Conservation (phyloP, 108 stramenopile species). For the Stephanodiscus minutulus region DNA sequence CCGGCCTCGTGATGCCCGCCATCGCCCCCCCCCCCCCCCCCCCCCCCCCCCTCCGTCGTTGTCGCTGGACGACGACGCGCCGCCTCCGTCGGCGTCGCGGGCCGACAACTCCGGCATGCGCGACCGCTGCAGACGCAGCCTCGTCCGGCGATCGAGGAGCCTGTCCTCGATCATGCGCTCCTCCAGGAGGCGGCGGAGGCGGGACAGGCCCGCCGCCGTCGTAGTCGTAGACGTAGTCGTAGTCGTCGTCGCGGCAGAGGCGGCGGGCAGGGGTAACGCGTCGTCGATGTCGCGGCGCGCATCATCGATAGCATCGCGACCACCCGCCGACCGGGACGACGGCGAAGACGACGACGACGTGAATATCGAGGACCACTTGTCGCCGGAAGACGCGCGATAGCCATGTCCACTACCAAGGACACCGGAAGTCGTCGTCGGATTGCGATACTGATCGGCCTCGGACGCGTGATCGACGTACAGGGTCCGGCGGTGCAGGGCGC, state of each 20-base stretch:
- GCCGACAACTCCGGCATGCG: conserved; percentile 4
- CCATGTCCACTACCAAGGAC: conserved; percentile 2
- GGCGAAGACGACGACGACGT: conserved; percentile 1
- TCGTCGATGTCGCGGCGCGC: background rate
- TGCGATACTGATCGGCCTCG: conserved; percentile 34
- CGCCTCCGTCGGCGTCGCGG: background rate
- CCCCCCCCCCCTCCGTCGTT: background rate
- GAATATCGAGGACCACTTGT: conserved; percentile 45
- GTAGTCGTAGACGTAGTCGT: background rate
- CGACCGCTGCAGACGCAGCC: conserved; percentile 33
- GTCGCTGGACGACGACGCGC: background rate
- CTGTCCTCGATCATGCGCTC: conserved; percentile 47
- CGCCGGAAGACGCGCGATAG: conserved; percentile 15
- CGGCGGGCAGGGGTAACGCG: no score
- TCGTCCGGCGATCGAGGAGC: conserved; percentile 25
- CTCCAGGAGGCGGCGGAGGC: conserved; percentile 31
- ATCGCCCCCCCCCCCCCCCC: background rate
- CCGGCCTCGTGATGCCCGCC: conserved; percentile 22
- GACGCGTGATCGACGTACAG: conserved; percentile 33
- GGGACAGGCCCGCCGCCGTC: conserved; percentile 15
- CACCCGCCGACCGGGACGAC: background rate
- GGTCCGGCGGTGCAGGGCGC: conserved; percentile 18
- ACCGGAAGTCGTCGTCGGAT: conserved; percentile 13
- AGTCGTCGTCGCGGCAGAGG: background rate
- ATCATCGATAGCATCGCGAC: no score